Base-by-base conservation (phyloP, 2,329 filamentous ascomycete species). In the Cercospora sojina region DNA sequence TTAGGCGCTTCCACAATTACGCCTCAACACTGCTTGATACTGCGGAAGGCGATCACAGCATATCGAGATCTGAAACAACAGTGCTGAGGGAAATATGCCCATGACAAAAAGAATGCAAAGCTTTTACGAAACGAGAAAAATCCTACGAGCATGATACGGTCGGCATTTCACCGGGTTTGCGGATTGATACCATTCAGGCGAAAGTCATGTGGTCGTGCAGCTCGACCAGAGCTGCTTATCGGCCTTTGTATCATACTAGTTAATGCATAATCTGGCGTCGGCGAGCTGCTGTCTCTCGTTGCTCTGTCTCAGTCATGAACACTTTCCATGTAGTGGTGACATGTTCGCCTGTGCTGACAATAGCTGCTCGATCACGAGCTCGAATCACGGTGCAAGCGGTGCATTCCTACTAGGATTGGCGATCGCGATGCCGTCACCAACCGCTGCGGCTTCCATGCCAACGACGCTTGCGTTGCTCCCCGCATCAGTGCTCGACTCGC, bases 1-100 rank as follows among this genome's bases (percentile, higher is more conserved):
- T 63, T 79, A 79, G 72, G 72, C 67, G 64, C 57, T 61, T 63
- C 23, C 43, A 6, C 23, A 5, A 59, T 59, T 35, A 41, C 16
- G 38, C 5, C 31, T 27, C 57, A 29, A 23, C 43, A 49, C 43
- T 23, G 43, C 43, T 49, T 49, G 43, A 25, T 20, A 38, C 41
- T 25, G 12, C 9, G 4, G 29, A 13, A 59, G 57, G 35, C 57
- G 32, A 38, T 25, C 35, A 18, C 32, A 38, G 20, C 32, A 29
- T 43, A 25, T 27, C 38, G 25, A 32, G n/a, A n/a, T 31, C n/a
- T 41, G 18, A 62, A 25, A 29, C 20, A 32, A 25, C 47, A 49
- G 32, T 41, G 31, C 12, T 32, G 29, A 38, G 31, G n/a, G 25
- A 29, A 20, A 25, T 20, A 55, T 9, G 23, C 16, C 27, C 29